These are phyloP conservation scores for Saraca asoca DNA, from an alignment of 331 rosid species.

Conservation along the genomic window DNA sequence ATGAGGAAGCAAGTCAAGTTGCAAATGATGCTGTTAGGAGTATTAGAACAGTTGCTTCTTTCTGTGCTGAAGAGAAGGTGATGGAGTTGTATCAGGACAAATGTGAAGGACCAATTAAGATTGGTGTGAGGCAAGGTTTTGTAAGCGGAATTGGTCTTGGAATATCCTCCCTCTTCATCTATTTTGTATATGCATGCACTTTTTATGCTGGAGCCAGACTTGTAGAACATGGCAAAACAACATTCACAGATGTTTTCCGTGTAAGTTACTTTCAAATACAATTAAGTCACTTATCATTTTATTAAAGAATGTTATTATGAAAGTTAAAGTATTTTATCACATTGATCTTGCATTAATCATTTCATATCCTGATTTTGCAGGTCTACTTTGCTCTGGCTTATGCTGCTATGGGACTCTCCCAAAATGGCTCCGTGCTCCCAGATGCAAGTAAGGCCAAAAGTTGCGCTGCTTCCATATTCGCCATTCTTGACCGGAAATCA, in stretches of 20 bases:
- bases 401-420: too few species aligned
- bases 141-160: constrained; percentile 55
- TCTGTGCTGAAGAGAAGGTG: constrained; percentile 57
- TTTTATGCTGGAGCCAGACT: constrained; percentile 57
- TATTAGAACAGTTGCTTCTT: constrained; percentile 58
- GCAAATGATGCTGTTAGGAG: constrained; percentile 66
- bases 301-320: too few species aligned
- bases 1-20: constrained; percentile 75
- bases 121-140: constrained; percentile 52
- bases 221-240: constrained; percentile 44
- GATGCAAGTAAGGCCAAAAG: constrained; percentile 23
- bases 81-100: constrained; percentile 50
- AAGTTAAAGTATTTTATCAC: too few species aligned
- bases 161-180: constrained; percentile 45
- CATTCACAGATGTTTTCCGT: constrained; percentile 46
- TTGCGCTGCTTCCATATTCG: constrained; percentile 29
- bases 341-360: background rate
- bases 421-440: constrained; percentile 4
- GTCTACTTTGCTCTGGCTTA: constrained; percentile 33
- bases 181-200: constrained; percentile 41
- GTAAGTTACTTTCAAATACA: constrained; percentile 26
- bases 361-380: background rate
- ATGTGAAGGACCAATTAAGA: constrained; percentile 58
- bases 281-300: too few species aligned
- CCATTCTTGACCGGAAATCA: constrained; percentile 23